Evolutionary conservation across 306 rosid species (phyloP).

Genomic region (Lathyrus sativus): DNA sequence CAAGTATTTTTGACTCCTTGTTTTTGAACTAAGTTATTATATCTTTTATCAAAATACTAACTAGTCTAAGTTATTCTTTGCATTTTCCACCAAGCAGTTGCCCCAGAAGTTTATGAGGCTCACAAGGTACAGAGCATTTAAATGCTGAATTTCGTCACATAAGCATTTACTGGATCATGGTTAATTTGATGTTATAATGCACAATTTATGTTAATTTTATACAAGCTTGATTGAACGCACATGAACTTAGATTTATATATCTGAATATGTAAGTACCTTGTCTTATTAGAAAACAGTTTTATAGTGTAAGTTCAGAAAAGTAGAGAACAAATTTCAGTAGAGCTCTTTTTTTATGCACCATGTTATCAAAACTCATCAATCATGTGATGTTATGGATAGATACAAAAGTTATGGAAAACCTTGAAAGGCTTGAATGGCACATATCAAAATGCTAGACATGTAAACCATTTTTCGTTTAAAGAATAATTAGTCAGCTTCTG

Average conservation of each 20-base stretch:
- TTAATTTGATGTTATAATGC: conserved; percentile 31
- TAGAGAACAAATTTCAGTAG: not conserved
- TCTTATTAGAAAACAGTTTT: not conserved
- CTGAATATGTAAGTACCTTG: conserved; percentile 12
- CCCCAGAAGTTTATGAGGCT: conserved; percentile 65
- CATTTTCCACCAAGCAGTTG: conserved; percentile 57
- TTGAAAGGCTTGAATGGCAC: conserved; percentile 7
- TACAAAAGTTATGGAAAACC: conserved; percentile 25
- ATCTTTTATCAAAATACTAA: conserved; percentile 23
- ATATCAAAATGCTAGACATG: not conserved
- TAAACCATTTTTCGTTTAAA: conserved; percentile 4
- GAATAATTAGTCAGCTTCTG: conserved; percentile 1
- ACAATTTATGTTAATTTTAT: conserved; percentile 1
- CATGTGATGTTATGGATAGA: conserved; percentile 7
- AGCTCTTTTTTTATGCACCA: conserved; percentile 22
- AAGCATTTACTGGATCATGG: conserved; percentile 24
- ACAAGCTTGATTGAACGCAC: conserved; percentile 16
- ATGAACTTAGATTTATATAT: not conserved
- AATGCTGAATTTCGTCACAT: conserved; percentile 24
- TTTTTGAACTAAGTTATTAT: conserved; percentile 23
- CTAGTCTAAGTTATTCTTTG: conserved; percentile 36
- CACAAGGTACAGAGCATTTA: conserved; percentile 67
- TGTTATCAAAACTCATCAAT: conserved; percentile 12
- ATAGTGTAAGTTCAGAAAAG: conserved; percentile 9
- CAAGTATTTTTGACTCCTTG: conserved; percentile 51